Evolutionary conservation across 2,329 filamentous ascomycete species (phyloP), one percentile per base, ranked within the genome.

Genomic region (Diaporthe ilicicola): DNA sequence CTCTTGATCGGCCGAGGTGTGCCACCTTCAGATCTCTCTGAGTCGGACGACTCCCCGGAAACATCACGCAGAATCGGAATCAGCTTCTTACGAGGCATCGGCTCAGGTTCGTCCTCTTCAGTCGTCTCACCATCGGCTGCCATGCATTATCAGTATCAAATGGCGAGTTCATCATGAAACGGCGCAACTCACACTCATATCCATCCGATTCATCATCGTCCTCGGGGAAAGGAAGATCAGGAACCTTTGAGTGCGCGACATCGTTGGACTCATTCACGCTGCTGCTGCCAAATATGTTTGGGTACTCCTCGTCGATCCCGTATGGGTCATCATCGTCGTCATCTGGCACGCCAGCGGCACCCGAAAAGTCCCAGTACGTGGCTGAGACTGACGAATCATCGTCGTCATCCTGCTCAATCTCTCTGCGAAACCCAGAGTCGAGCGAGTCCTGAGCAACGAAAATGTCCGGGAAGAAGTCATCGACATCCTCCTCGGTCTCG

Each of bases 371-470:
- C 90, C 90, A 92, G 76, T 89, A 91, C 1, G 88, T 90, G 50
- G 84, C 84, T 27, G 86, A 88, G 71, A 85, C 85, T 5, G 86
- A 90, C 0, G 86, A 87, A 72, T 89, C 87, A 24, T 71, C 69
- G 64, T 88, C 83, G 62, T 86, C 85, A 74, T 93, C 90, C 73
- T 88, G 86, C 78, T 94, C 92, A 74, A 95, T 92, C 81, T 93
- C 90, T 51, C 89, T 88, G 74, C 92, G 91, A 77, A 95, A 90
- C 65, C 87, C 86, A 7, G 92, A 91, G 75, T 94, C 92, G 6
- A 95, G 85, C 19, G 89, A 87, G 77, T 90, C 92, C 80, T 94
- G 92, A 62, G 92, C 90, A 70, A 95, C 85, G 79, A 95, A 95
- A 71, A 95, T 90, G 78, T 94, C 90, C 1, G 93, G 92, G 73